phyloP scores from a whole-genome alignment of 202 grass and related monocot species.

The Zizania palustris region DNA sequence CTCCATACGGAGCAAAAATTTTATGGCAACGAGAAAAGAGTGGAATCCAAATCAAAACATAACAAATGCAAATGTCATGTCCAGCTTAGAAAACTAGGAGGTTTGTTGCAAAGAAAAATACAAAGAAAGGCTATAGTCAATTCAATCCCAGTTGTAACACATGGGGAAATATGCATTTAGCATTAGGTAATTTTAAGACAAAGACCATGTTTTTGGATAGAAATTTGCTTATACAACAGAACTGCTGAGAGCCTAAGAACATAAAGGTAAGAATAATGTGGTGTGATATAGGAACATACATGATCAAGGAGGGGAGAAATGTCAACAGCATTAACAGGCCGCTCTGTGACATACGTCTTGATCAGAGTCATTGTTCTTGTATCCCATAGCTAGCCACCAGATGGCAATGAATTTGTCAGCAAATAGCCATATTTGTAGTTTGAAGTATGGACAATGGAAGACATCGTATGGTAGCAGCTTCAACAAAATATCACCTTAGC shows the following conservation, averaged over 20 bases:
- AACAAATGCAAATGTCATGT: not conserved
- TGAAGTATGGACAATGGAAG: not conserved
- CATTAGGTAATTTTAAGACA: constrained; percentile 1
- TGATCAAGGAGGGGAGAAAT: constrained; percentile 91
- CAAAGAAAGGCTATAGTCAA: not conserved
- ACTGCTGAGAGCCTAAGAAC: not conserved
- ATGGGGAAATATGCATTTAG: not conserved
- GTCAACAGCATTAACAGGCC: constrained; percentile 86
- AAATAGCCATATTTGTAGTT: not conserved
- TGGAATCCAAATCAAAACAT: not conserved
- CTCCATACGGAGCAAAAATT: not conserved
- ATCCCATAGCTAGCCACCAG: constrained; percentile 71
- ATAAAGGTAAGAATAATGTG: not conserved
- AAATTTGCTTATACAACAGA: not conserved
- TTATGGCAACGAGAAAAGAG: not conserved
- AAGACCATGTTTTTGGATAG: not conserved
- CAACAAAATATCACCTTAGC: constrained; percentile 63
- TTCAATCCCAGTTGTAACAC: not conserved
- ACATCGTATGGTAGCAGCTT: not conserved
- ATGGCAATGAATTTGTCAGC: constrained; percentile 8
- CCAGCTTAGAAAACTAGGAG: constrained; percentile 12
- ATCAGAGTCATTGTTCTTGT: constrained; percentile 67
- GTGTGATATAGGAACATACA: constrained; percentile 44
- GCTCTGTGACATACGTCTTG: constrained; percentile 80
- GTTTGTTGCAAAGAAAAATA: not conserved